Evolutionary conservation across 176 grass and related monocot species (phyloP), one percentile per base, ranked within the genome.

Genomic region (Cenchrus purpureus): DNA sequence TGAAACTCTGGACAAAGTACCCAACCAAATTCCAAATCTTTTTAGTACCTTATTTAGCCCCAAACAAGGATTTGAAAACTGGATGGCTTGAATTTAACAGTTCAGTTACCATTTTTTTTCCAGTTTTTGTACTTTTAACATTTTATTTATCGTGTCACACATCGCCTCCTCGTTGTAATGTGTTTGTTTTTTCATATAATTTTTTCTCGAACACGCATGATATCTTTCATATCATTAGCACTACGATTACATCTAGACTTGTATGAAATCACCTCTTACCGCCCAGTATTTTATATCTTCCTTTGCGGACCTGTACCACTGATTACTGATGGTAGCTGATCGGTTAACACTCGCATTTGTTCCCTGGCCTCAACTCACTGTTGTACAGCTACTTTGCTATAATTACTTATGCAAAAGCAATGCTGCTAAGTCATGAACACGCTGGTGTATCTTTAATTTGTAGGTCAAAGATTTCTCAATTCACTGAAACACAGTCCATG

Each of bases 281-380:
- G 31, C 0, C 31, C 31, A 32, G 31, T 32, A 32, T 32, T 32
- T 32, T 32, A 32, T 32, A 32, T 32, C 31, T 32, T 32, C 31
- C 31, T 32, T 32, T 32, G 31, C 31, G 17, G 34, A 5, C 9
- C 67, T 11, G 9, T 20, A 69, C 16, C 20, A 20, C 19, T 44
- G 40, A 40, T 67, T 67, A 54, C 52, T 16, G 64, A 67, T 34
- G 0, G 31, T 40, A 67, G 42, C 65, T 40, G 19, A 8, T 16
- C 0, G 16, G 34, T n/a, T 71, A 71, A 19, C 68, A 25, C 68
- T 59, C 7, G 19, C 42, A 45, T n/a, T 69, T 42, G 40, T 48
- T 71, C 25, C 85, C 10, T 81, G 15, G 19, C 20, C 13, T 85
- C 29, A 74, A 56, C 75, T 25, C 52, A 71, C 49, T 52, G 25